Evolutionary conservation across 371 early-diverging fungal species (phyloP).

Genomic region (Mucor piriformis): DNA sequence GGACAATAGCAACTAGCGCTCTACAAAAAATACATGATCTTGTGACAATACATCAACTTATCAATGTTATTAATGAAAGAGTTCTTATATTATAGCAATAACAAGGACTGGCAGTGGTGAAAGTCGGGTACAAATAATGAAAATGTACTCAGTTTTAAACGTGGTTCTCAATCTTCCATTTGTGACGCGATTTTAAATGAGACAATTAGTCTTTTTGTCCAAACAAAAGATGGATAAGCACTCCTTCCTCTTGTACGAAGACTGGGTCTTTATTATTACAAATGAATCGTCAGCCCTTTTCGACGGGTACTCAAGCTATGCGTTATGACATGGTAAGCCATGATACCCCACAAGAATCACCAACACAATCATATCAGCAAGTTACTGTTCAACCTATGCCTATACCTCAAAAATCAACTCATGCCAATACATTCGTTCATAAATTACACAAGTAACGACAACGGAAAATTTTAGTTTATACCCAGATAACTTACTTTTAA

Average conservation of each 20-base stretch:
- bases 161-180: slow-evolving; percentile 20
- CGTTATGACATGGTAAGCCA: neutral
- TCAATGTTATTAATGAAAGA: too few species aligned
- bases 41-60: too few species aligned
- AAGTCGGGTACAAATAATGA: too few species aligned
- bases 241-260: neutral
- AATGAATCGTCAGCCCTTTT: slow-evolving; percentile 5
- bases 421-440: slow-evolving; percentile 48
- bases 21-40: too few species aligned
- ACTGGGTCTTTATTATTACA: neutral
- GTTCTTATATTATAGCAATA: too few species aligned
- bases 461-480: neutral
- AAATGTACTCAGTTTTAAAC: slow-evolving; percentile 8
- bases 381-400: slow-evolving; percentile 2
- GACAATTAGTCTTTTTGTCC: neutral
- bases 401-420: slow-evolving; percentile 18
- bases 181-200: slow-evolving; percentile 19
- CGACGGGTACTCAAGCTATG: neutral
- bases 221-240: slow-evolving; percentile 6
- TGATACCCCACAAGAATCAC: slow-evolving; percentile 1
- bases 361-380: neutral
- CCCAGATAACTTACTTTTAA: neutral
- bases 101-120: too few species aligned
- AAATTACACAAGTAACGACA: slow-evolving; percentile 47
- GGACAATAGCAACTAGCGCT: too few species aligned